A percentile compares a stretch with the other conserved stretches of the same genome.
Conservation (phyloP, 345 rosid species). For the Hypericum perforatum region DNA sequence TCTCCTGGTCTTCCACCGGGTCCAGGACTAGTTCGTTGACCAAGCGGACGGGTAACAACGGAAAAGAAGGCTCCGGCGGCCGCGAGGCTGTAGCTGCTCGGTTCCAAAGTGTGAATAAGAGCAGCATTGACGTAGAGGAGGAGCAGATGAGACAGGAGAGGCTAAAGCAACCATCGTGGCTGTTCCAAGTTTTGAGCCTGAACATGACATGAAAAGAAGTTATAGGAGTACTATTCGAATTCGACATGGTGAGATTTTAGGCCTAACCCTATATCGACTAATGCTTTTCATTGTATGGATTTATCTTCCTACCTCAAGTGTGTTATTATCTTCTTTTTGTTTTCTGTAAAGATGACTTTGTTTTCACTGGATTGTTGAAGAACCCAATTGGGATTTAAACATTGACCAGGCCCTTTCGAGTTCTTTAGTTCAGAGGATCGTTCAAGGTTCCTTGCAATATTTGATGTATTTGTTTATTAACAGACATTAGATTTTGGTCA, state of each 20-base stretch:
- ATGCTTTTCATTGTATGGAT: conserved; percentile 14
- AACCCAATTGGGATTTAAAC: conserved; percentile 13
- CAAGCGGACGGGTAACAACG: conserved; percentile 7
- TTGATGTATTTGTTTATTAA: too few relatives aligned
- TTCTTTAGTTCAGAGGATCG: background rate
- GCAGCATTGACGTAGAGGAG: conserved; percentile 26
- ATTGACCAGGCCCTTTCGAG: conserved; percentile 9
- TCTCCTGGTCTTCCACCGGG: conserved; percentile 71
- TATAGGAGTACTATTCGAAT: conserved; percentile 14
- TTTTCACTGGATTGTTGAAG: conserved; percentile 16
- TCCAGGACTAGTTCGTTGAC: conserved; percentile 27
- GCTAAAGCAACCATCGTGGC: conserved; percentile 66
- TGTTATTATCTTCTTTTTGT: background rate
- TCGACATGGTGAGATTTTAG: conserved; percentile 24
- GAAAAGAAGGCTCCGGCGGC: conserved; percentile 12
- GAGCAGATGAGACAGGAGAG: conserved; percentile 45
- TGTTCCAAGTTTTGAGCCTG: conserved; percentile 67
- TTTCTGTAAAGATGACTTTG: conserved; percentile 6
- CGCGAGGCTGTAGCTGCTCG: conserved; percentile 19
- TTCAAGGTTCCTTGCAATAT: too few relatives aligned
- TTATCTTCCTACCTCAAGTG: background rate
- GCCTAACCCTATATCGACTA: conserved; percentile 29
- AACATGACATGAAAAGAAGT: conserved; percentile 37
- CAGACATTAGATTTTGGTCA: too few relatives aligned
- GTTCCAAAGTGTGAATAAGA: conserved; percentile 19